These are phyloP conservation scores for Emydomyces testavorans DNA, from an alignment of 2,329 filamentous ascomycete species.

Conservation along the genomic window DNA sequence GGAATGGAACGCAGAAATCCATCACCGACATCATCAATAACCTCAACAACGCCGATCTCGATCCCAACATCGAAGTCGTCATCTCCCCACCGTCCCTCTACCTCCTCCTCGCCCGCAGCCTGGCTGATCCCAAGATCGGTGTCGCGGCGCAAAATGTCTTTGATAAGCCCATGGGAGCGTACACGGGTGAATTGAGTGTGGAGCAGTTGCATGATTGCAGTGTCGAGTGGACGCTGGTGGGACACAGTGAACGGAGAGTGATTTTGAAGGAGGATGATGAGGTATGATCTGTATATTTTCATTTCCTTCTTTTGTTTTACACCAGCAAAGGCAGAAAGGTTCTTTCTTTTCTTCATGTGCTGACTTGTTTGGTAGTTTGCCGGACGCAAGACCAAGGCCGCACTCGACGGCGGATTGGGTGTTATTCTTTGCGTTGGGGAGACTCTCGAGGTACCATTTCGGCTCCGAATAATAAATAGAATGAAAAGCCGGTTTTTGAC, in stretches of 20 bases:
- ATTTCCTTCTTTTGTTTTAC: not conserved
- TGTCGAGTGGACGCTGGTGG: slow-evolving; percentile 82
- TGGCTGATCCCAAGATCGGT: slow-evolving; percentile 62
- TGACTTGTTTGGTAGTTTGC: slow-evolving; percentile 45
- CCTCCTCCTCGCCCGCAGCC: slow-evolving; percentile 73
- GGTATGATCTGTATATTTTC: slow-evolving; percentile 26
- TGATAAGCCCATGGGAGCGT: slow-evolving; percentile 93
- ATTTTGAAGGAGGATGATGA: slow-evolving; percentile 77
- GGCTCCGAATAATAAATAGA: not conserved
- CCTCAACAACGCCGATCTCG: slow-evolving; percentile 71
- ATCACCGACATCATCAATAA: slow-evolving; percentile 84
- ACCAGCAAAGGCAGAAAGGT: too few relatives aligned
- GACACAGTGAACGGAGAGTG: slow-evolving; percentile 89
- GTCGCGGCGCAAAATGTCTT: slow-evolving; percentile 95
- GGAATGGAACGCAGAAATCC: slow-evolving; percentile 85
- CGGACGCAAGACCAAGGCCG: slow-evolving; percentile 87
- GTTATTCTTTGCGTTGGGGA: slow-evolving; percentile 98
- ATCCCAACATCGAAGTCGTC: slow-evolving; percentile 64
- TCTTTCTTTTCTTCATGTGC: not conserved
- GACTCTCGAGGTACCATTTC: slow-evolving; percentile 55
- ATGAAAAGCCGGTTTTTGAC: not conserved
- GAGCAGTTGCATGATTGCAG: slow-evolving; percentile 79
- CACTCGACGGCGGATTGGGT: slow-evolving; percentile 70
- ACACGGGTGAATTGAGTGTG: slow-evolving; percentile 92
- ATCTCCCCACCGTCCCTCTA: slow-evolving; percentile 84